These are phyloP conservation scores for Podospora anserina DNA, from an alignment of 495 filamentous ascomycete genomes.

Conservation along the genomic window DNA sequence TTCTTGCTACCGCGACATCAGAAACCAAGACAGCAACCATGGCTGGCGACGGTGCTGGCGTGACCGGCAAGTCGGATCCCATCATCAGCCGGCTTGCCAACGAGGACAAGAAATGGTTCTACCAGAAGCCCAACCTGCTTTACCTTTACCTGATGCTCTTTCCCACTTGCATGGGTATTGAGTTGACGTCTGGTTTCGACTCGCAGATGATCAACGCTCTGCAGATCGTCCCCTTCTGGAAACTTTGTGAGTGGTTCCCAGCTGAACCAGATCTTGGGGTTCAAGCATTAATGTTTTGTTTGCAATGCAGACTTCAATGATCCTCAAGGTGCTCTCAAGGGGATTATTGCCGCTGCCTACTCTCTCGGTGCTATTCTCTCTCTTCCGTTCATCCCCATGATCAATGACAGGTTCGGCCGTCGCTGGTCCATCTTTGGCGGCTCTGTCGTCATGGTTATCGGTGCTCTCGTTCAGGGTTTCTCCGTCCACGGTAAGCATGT, in stretches of 20 bases:
- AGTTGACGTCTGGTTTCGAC: slow-evolving; percentile 70
- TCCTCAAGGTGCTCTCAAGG: slow-evolving; percentile 41
- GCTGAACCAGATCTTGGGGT: background rate
- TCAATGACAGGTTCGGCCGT: slow-evolving; percentile 50
- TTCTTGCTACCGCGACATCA: background rate
- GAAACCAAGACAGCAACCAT: slow-evolving; percentile 12
- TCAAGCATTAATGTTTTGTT: slow-evolving; percentile 3
- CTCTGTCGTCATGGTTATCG: slow-evolving; percentile 55
- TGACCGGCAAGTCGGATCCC: slow-evolving; percentile 39
- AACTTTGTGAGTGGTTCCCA: slow-evolving; percentile 40
- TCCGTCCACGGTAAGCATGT: slow-evolving; percentile 35
- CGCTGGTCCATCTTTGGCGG: slow-evolving; percentile 57
- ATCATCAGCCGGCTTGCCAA: slow-evolving; percentile 47
- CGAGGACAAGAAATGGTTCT: slow-evolving; percentile 54
- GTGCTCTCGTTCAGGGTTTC: slow-evolving; percentile 51
- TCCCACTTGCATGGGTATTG: slow-evolving; percentile 64
- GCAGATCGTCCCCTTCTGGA: slow-evolving; percentile 58
- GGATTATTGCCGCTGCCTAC: slow-evolving; percentile 31
- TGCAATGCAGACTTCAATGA: slow-evolving; percentile 34
- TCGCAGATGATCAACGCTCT: slow-evolving; percentile 68
- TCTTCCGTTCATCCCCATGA: slow-evolving; percentile 50
- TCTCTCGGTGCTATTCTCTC: slow-evolving; percentile 38
- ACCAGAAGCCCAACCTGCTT: slow-evolving; percentile 60
- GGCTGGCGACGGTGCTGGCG: slow-evolving; percentile 19
- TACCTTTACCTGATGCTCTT: slow-evolving; percentile 58